Evolutionary conservation across 2,329 filamentous ascomycete genomes (phyloP).

Genomic region (Fusarium redolens): DNA sequence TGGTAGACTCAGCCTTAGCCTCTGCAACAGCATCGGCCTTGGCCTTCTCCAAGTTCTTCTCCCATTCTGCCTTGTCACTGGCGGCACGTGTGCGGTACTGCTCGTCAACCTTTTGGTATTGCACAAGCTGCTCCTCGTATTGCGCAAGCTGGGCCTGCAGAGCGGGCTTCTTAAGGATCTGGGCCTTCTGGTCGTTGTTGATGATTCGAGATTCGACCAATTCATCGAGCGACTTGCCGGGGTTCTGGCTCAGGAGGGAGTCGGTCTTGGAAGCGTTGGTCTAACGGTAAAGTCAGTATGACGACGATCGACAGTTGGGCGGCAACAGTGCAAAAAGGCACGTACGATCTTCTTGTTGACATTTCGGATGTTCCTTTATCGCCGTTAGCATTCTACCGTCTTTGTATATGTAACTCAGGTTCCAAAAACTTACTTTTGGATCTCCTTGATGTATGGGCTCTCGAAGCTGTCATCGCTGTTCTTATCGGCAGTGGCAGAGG

Average conservation of each 20-base stretch:
- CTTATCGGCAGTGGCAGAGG: conserved; percentile 61
- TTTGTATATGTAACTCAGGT: neutral
- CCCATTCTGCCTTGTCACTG: conserved; percentile 68
- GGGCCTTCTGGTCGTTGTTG: conserved; percentile 83
- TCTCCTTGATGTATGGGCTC: conserved; percentile 84
- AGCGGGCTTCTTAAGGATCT: conserved; percentile 80
- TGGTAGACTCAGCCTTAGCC: conserved; percentile 61
- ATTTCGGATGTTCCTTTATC: conserved; percentile 84
- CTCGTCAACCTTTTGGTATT: conserved; percentile 80
- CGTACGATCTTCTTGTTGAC: conserved; percentile 93
- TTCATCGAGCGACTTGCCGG: conserved; percentile 77
- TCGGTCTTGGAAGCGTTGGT: conserved; percentile 79
- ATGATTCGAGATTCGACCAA: conserved; percentile 78
- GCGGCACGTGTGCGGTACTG: conserved; percentile 73
- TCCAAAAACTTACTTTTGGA: conserved; percentile 78
- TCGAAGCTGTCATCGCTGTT: conserved; percentile 71
- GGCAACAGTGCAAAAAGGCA: conserved; percentile 39
- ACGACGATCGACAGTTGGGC: conserved; percentile 6
- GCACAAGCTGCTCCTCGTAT: conserved; percentile 77
- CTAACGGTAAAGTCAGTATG: conserved; percentile 54
- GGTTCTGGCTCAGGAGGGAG: conserved; percentile 74
- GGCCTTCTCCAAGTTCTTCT: conserved; percentile 67
- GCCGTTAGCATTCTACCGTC: conserved; percentile 30
- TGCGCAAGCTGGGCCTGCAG: conserved; percentile 76
- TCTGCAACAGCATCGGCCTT: conserved; percentile 66